These are phyloP conservation scores for Lathyrus oleraceus DNA, from an alignment of 306 rosid genomes.

Conservation along the genomic window DNA sequence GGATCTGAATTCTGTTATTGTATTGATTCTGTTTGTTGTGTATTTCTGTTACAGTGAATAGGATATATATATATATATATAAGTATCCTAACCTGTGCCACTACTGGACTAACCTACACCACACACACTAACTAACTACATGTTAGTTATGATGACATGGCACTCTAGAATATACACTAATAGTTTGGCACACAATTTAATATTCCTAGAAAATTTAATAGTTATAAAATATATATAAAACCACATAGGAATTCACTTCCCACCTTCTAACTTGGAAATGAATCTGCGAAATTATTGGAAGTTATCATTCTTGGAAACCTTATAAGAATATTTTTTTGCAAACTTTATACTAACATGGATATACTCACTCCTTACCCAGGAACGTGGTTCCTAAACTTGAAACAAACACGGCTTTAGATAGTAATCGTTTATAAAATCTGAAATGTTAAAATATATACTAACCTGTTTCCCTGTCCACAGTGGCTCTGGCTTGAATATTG, in stretches of 20 bases:
- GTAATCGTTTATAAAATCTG: background rate
- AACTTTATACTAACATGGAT: background rate
- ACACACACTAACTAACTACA: too few relatives aligned
- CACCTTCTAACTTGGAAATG: background rate
- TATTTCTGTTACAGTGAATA: too few relatives aligned
- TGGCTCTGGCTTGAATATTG: conserved; percentile 87
- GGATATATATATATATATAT: too few relatives aligned
- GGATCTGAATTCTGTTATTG: too few relatives aligned
- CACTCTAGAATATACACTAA: too few relatives aligned
- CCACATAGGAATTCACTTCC: background rate
- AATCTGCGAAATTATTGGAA: background rate
- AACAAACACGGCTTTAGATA: background rate
- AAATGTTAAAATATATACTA: conserved; percentile 17
- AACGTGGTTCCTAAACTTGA: background rate
- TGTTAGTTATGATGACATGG: too few relatives aligned
- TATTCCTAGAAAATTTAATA: background rate
- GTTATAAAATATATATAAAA: background rate
- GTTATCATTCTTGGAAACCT: background rate
- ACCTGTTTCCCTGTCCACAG: conserved; percentile 99
- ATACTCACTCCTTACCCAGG: background rate
- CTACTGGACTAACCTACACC: too few relatives aligned
- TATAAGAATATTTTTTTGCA: background rate
- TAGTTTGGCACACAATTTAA: background rate
- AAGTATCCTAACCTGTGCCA: too few relatives aligned
- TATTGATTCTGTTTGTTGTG: too few relatives aligned